A percentile compares a stretch with the other conserved stretches of the same genome.
These are phyloP conservation scores for Podosphaera aphanis DNA, from an alignment of 2,329 filamentous ascomycete genomes.

Conservation along the genomic window DNA sequence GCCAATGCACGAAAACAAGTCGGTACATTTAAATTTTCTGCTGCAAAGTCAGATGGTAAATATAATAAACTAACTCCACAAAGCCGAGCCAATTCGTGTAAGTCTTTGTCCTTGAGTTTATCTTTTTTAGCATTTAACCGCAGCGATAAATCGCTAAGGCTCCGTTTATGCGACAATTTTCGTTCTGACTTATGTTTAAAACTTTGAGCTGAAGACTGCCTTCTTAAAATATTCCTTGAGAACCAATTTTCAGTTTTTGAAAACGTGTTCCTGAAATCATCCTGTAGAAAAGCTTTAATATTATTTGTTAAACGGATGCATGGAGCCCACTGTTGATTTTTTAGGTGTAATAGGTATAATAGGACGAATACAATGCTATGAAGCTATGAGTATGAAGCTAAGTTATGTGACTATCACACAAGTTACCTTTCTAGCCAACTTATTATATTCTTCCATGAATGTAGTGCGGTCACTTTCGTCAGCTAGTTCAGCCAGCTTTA, in stretches of 20 bases:
- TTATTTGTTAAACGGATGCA: neutral
- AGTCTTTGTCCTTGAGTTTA: slow-evolving; percentile 24
- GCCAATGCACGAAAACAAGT: slow-evolving; percentile 43
- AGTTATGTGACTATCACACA: neutral
- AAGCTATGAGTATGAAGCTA: slow-evolving; percentile 1
- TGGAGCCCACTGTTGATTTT: slow-evolving; percentile 6
- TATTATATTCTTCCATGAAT: slow-evolving; percentile 35
- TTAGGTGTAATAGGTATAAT: slow-evolving; percentile 11
- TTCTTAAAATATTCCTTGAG: slow-evolving; percentile 17
- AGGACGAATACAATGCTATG: slow-evolving; percentile 26
- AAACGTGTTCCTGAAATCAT: slow-evolving; percentile 4
- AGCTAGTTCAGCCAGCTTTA: slow-evolving; percentile 21
- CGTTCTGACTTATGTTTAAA: slow-evolving; percentile 12
- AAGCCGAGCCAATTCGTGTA: slow-evolving; percentile 35
- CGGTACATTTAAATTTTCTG: slow-evolving; percentile 32
- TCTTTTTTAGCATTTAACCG: slow-evolving; percentile 23
- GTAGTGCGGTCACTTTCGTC: slow-evolving; percentile 24
- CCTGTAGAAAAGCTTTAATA: slow-evolving; percentile 2
- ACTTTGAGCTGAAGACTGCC: slow-evolving; percentile 16
- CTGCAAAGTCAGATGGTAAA: slow-evolving; percentile 33
- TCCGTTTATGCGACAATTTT: slow-evolving; percentile 23
- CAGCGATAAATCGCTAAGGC: slow-evolving; percentile 30
- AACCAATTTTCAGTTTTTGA: slow-evolving; percentile 19
- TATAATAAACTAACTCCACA: slow-evolving; percentile 39
- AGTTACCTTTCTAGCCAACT: slow-evolving; percentile 30